phyloP scores from a whole-genome alignment of 225 moss, liverwort and hornwort genomes.

The Marchantia paleacea region DNA sequence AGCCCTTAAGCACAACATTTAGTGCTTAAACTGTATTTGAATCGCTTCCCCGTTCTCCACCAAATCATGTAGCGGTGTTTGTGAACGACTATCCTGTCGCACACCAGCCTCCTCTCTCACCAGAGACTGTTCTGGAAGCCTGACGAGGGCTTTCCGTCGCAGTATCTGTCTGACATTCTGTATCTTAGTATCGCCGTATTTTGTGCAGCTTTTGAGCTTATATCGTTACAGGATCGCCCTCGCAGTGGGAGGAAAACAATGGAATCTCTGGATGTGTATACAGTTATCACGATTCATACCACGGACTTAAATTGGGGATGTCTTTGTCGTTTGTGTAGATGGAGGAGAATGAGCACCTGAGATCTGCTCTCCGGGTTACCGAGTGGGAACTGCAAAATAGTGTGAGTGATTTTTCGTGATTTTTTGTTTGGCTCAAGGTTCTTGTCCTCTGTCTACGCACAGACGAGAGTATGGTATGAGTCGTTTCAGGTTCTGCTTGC shows the following conservation, averaged over 20 bases:
- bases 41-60: not conserved
- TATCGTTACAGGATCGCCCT: not conserved
- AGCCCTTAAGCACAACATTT: not conserved
- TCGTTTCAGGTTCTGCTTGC: not conserved
- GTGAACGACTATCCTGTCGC: not conserved
- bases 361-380: conserved; percentile 72
- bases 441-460: not conserved
- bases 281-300: not conserved
- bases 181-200: not conserved
- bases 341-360: conserved; percentile 93
- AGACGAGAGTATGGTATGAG: not conserved
- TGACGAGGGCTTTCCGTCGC: not conserved
- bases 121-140: not conserved
- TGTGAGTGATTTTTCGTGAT: conserved; percentile 48
- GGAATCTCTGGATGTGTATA: conserved; percentile 6
- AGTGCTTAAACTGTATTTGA: not conserved
- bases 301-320: not conserved
- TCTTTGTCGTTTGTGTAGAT: conserved; percentile 56
- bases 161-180: not conserved
- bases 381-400: conserved; percentile 92
- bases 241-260: not conserved
- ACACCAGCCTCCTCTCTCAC: not conserved
- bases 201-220: not conserved
- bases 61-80: not conserved
- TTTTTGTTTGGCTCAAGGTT: not conserved